Conservation (phyloP, 2,329 filamentous ascomycete genomes). For the Tolypocladium amazonense region DNA sequence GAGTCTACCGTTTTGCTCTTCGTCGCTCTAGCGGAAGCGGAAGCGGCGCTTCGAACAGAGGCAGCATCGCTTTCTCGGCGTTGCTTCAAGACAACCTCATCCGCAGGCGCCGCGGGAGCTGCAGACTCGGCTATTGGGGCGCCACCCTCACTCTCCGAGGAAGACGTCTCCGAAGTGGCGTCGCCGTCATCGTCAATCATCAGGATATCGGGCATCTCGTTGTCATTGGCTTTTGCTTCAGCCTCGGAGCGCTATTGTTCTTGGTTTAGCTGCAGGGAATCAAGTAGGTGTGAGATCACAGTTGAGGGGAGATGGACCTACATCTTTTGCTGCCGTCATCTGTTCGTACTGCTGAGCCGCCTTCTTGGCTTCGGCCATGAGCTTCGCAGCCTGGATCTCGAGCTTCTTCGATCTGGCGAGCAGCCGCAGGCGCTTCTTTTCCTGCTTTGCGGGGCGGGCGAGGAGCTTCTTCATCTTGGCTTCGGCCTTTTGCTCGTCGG, state of each 20-base stretch:
- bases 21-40: slow-evolving; percentile 7
- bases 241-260: slow-evolving; percentile 9
- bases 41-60: slow-evolving; percentile 12
- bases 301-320: not conserved
- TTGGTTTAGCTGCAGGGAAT: not conserved
- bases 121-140: slow-evolving; percentile 10
- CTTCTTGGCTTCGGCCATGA: slow-evolving; percentile 29
- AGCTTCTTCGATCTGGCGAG: slow-evolving; percentile 26
- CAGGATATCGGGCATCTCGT: slow-evolving; percentile 4
- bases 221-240: slow-evolving; percentile 8
- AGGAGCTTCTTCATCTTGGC: slow-evolving; percentile 18
- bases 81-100: slow-evolving; percentile 19
- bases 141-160: slow-evolving; percentile 12
- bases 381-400: slow-evolving; percentile 26
- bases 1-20: slow-evolving; percentile 2
- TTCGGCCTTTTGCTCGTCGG: slow-evolving; percentile 18
- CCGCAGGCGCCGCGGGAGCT: slow-evolving; percentile 12
- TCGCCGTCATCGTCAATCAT: slow-evolving; percentile 1
- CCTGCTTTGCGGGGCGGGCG: slow-evolving; percentile 19
- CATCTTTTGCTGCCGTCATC: slow-evolving; percentile 8
- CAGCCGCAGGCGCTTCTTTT: slow-evolving; percentile 27
- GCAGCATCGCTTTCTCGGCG: slow-evolving; percentile 19
- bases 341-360: slow-evolving; percentile 15
- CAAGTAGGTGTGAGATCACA: not conserved
- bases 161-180: slow-evolving; percentile 6